Percentiles rank a stretch among this genome's conserved stretches.
phyloP scores from a whole-genome alignment of 192 early-diverging fungal genomes.

The Entomortierella lignicola region DNA sequence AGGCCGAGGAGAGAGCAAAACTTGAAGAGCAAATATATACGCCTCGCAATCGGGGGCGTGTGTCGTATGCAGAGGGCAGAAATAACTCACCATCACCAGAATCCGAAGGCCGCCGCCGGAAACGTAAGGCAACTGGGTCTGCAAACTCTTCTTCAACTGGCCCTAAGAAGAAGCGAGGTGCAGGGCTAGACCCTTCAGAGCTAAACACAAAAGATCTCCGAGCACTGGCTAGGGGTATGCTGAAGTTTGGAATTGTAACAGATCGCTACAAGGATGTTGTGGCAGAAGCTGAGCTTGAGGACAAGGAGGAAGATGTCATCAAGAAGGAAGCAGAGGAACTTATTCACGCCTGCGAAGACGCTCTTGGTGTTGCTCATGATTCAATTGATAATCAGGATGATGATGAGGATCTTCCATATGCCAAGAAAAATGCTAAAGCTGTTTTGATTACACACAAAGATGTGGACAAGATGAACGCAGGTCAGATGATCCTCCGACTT shows the following conservation, averaged over 20 bases:
- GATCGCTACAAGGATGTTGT: constrained; percentile 86
- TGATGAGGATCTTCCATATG: constrained; percentile 50
- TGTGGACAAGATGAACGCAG: constrained; percentile 88
- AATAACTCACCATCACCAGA: constrained; percentile 39
- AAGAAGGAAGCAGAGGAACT: constrained; percentile 56
- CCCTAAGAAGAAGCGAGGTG: constrained; percentile 49
- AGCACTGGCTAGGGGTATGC: constrained; percentile 80
- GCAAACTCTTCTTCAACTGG: constrained; percentile 6
- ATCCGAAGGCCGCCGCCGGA: constrained; percentile 43
- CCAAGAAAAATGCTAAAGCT: constrained; percentile 69
- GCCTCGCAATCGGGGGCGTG: constrained; percentile 64
- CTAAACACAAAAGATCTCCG: constrained; percentile 87
- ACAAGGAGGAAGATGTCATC: constrained; percentile 64
- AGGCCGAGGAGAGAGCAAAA: constrained; percentile 76
- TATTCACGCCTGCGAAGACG: constrained; percentile 59
- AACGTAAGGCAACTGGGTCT: constrained; percentile 32
- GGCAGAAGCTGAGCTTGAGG: constrained; percentile 79
- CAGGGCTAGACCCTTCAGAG: constrained; percentile 46
- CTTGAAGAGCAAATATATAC: constrained; percentile 67
- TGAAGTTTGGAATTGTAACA: constrained; percentile 88
- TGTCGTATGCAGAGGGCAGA: constrained; percentile 74
- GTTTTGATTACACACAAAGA: constrained; percentile 82
- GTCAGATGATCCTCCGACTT: constrained; percentile 78
- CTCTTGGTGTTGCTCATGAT: constrained; percentile 44
- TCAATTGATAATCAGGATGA: constrained; percentile 46